Evolutionary conservation across 495 filamentous ascomycete species (phyloP), one percentile per base, ranked within the genome.

Genomic region (Halenospora varia): DNA sequence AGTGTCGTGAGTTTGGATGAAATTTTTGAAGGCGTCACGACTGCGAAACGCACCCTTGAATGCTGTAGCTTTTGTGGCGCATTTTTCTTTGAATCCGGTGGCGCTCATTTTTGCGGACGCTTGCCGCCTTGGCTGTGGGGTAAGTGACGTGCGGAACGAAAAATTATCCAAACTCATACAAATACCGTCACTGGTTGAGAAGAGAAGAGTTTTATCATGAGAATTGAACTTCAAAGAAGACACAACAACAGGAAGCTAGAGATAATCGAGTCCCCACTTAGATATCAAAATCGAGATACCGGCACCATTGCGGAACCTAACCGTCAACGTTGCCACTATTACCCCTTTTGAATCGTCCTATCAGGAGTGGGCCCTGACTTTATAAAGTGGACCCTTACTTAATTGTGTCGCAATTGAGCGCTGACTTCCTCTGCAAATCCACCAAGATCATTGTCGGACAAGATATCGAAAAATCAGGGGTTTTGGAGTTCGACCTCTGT

Each of bases 1-100:
- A 4, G 65, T 68, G 45, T 62, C 60, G 45, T 51, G 47, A 24
- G 65, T 68, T 35, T 65, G 48, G 39, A 68, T 65, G 50, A 65
- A 68, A 24, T 51, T 29, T 17, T 61, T 59, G 51, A 68, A 68
- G 11, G 29, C 62, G 45, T 56, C 55, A 22, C 59, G 59, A 53
- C 59, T 60, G 13, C 49, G 47, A 47, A 68, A 68, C 24, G 65
- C 65, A 20, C 62, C 55, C 29, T 51, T 60, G 53, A 67, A 52
- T 9, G 29, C 44, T 2, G 46, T 51, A 19, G 51, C 51, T 50
- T 59, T 56, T 15, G 29, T 39, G 13, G n/a, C 42, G 17, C 35
- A 22, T 10, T 19, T 25, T 0, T 45, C 41, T 20, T 53, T 57
- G 19, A 58, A 51, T 23, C 47, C 58, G 22, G 53, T 47, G 53